Evolutionary conservation across 2,329 filamentous ascomycete genomes (phyloP).

Genomic region (Falciphora oryzae): DNA sequence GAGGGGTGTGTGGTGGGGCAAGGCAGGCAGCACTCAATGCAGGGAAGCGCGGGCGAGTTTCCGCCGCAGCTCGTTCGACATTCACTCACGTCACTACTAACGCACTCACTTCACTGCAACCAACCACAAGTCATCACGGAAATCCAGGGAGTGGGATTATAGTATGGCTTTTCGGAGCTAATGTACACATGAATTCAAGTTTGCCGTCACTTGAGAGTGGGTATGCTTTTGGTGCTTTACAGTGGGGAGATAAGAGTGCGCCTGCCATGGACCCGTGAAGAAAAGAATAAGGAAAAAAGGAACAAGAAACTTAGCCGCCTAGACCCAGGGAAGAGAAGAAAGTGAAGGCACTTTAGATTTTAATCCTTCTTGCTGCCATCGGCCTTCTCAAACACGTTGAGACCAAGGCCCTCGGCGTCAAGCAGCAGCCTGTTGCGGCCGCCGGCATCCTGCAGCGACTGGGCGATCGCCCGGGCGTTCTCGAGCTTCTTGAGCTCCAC

Average conservation of each 20-base stretch:
- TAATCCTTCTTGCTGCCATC: slow-evolving; percentile 39
- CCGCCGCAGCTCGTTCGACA: too few relatives aligned
- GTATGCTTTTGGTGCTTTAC: neutral
- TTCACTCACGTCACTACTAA: too few relatives aligned
- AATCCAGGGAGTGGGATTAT: neutral
- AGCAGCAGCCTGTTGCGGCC: slow-evolving; percentile 92
- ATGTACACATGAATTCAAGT: neutral
- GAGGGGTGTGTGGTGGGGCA: slow-evolving; percentile 5
- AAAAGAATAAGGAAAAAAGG: neutral
- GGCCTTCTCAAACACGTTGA: slow-evolving; percentile 67
- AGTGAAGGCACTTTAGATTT: neutral
- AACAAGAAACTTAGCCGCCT: neutral
- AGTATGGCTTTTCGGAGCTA: neutral
- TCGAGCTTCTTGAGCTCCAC: slow-evolving; percentile 97
- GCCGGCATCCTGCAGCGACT: slow-evolving; percentile 76
- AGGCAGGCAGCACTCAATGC: too few relatives aligned
- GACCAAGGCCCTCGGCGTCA: slow-evolving; percentile 81
- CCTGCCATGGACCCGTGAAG: neutral
- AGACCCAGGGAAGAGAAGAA: neutral
- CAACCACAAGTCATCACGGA: too few relatives aligned
- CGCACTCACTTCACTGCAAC: too few relatives aligned
- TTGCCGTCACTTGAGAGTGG: neutral
- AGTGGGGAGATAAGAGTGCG: too few relatives aligned
- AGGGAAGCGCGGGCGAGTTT: too few relatives aligned
- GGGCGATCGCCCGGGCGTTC: slow-evolving; percentile 86